A percentile compares a stretch with the other conserved stretches of the same genome.
Conservation (phyloP, 768 basidiomycete genomes). For the Serendipita sp. region DNA sequence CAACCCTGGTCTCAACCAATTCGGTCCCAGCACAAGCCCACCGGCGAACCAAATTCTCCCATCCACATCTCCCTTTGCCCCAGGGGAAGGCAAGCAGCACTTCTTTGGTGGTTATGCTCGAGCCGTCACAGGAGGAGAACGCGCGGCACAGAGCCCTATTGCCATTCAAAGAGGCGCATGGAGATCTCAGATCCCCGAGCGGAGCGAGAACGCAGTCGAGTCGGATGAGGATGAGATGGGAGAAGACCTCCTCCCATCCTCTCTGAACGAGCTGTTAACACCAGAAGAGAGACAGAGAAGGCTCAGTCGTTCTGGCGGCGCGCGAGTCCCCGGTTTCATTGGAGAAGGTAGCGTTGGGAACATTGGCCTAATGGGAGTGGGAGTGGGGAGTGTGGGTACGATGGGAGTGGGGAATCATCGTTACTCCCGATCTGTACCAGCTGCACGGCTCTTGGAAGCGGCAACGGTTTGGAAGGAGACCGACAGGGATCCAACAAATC, state of each 20-base stretch:
- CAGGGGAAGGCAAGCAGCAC: constrained; percentile 1
- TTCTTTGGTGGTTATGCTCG: constrained; percentile 12
- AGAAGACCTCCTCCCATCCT: constrained; percentile 81
- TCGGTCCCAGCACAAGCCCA: constrained; percentile 50
- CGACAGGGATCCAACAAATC: constrained; percentile 13
- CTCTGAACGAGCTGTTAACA: constrained; percentile 76
- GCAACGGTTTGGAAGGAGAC: constrained; percentile 70
- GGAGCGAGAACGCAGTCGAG: constrained; percentile 16
- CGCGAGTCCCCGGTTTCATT: constrained; percentile 6
- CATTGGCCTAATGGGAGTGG: background rate
- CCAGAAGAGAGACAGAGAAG: constrained; percentile 73
- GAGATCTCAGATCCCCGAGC: background rate
- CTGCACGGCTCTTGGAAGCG: constrained; percentile 58
- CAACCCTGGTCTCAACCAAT: constrained; percentile 25
- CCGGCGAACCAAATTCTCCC: constrained; percentile 15
- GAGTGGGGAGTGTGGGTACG: background rate
- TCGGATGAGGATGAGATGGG: constrained; percentile 51
- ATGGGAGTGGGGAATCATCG: constrained; percentile 32
- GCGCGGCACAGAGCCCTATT: constrained; percentile 2
- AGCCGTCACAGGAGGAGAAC: constrained; percentile 25
- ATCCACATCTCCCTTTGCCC: constrained; percentile 46
- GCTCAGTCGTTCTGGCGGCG: constrained; percentile 49
- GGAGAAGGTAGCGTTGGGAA: background rate
- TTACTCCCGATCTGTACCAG: constrained; percentile 73
- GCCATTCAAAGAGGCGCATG: constrained; percentile 7